These are phyloP conservation scores for Leccinum insolens DNA, from an alignment of 1,284 basidiomycete species.

Conservation along the genomic window DNA sequence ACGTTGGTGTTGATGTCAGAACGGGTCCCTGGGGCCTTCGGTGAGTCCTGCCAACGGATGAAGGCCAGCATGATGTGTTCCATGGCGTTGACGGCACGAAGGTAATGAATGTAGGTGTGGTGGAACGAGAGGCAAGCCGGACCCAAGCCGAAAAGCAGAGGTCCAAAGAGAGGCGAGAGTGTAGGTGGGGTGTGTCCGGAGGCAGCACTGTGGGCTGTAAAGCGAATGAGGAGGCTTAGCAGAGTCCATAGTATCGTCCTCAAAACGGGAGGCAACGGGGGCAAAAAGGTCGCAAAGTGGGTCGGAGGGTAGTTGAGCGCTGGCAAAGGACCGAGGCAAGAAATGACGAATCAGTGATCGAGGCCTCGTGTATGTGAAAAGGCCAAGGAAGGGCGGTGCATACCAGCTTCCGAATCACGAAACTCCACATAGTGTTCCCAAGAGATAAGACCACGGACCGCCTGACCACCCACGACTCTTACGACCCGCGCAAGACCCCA, in stretches of 20 bases:
- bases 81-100: slow-evolving; percentile 80
- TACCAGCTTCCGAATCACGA: slow-evolving; percentile 77
- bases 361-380: slow-evolving; percentile 27
- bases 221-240: slow-evolving; percentile 74
- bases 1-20: slow-evolving; percentile 37
- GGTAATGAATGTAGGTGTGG: slow-evolving; percentile 78
- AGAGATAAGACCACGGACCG: slow-evolving; percentile 71
- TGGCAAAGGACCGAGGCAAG: slow-evolving; percentile 17
- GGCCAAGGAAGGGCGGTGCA: slow-evolving; percentile 33
- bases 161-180: slow-evolving; percentile 87
- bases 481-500: slow-evolving; percentile 83
- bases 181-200: slow-evolving; percentile 86
- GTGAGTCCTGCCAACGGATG: slow-evolving; percentile 76
- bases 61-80: slow-evolving; percentile 88
- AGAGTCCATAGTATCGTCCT: slow-evolving; percentile 67
- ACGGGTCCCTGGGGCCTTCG: slow-evolving; percentile 33
- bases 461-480: slow-evolving; percentile 63
- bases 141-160: slow-evolving; percentile 80
- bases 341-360: slow-evolving; percentile 25
- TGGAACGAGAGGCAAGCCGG: slow-evolving; percentile 68
- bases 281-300: slow-evolving; percentile 67
- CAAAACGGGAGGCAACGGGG: slow-evolving; percentile 54
- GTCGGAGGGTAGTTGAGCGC: slow-evolving; percentile 68
- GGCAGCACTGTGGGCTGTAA: slow-evolving; percentile 77
- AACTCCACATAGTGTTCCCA: slow-evolving; percentile 82